phyloP scores from a whole-genome alignment of 176 grass and related monocot genomes.

The Elymus sibiricus region DNA sequence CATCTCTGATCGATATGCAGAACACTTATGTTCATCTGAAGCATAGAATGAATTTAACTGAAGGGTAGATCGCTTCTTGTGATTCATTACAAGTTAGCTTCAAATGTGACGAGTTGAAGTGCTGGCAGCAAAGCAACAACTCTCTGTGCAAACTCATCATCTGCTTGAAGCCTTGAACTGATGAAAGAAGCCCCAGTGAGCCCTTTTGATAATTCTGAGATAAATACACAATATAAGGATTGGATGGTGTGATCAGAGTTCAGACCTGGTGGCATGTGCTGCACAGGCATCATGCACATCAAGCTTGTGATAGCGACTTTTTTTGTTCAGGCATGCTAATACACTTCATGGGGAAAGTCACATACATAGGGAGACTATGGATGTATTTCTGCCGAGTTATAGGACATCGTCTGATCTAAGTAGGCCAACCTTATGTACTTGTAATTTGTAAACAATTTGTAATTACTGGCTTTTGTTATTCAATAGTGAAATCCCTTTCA shows the following conservation, averaged over 20 bases:
- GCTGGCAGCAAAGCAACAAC: background rate
- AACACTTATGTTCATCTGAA: background rate
- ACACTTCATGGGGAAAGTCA: background rate
- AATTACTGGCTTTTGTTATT: slow-evolving; percentile 18
- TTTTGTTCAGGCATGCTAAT: slow-evolving; percentile 8
- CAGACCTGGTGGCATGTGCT: background rate
- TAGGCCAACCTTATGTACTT: slow-evolving; percentile 14
- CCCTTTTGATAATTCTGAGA: background rate
- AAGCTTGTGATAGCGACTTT: slow-evolving; percentile 3
- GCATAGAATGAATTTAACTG: background rate
- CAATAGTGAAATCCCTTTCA: slow-evolving; percentile 23
- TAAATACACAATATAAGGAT: background rate
- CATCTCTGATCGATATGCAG: background rate
- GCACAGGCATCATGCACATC: background rate
- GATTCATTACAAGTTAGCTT: background rate
- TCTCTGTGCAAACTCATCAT: background rate
- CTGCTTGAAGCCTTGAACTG: background rate
- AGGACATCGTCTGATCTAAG: background rate
- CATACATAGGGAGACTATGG: background rate
- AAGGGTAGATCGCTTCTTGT: background rate
- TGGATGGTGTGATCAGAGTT: background rate
- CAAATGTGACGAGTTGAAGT: background rate
- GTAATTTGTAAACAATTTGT: slow-evolving; percentile 24
- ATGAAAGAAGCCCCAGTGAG: slow-evolving; percentile 9
- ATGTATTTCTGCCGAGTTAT: background rate